Conservation (phyloP, 306 rosid species). For the Vigna hirtella region DNA sequence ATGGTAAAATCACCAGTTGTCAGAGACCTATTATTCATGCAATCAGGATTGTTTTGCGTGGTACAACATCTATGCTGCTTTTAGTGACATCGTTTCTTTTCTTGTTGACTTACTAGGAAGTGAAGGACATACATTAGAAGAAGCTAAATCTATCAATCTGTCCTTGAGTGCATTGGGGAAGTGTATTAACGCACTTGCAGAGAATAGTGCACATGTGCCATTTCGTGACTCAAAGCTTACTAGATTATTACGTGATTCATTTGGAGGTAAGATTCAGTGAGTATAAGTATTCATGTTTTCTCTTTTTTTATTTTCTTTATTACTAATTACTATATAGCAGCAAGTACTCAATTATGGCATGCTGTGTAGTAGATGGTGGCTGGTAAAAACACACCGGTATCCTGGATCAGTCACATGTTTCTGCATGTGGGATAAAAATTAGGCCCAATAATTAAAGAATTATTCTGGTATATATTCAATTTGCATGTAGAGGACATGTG, state of each 20-base stretch:
- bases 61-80: conserved; percentile 19
- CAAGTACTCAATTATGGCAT: conserved; percentile 16
- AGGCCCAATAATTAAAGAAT: neutral
- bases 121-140: conserved; percentile 98
- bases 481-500: neutral
- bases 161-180: conserved; percentile 97
- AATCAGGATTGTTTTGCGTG: conserved; percentile 36
- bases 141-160: conserved; percentile 96
- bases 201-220: conserved; percentile 93
- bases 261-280: conserved; percentile 76
- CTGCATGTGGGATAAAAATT: neutral
- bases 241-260: conserved; percentile 90
- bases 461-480: conserved; percentile 6
- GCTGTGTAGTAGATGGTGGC: conserved; percentile 26
- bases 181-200: conserved; percentile 95
- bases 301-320: conserved; percentile 11
- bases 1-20: conserved; percentile 23
- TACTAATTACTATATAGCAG: conserved; percentile 11
- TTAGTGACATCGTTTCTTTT: conserved; percentile 33
- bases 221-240: conserved; percentile 99
- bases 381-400: neutral
- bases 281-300: conserved; percentile 31
- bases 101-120: conserved; percentile 72
- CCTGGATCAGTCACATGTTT: conserved; percentile 28
- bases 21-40: conserved; percentile 3